phyloP scores from a whole-genome alignment of 257 asterid genomes.

The Fraxinus cuspidata region DNA sequence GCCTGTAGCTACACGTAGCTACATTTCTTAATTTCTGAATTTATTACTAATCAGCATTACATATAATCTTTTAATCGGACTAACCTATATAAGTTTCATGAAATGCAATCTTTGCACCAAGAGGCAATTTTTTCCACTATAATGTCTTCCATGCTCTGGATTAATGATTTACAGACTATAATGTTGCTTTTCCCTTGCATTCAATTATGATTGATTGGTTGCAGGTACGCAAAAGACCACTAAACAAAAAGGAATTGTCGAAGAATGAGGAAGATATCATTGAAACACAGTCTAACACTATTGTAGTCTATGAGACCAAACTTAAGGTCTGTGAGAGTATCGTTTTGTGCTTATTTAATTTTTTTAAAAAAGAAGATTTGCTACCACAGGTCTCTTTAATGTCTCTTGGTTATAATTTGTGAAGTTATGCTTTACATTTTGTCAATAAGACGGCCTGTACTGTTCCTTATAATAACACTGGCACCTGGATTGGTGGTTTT shows the following conservation, averaged over 20 bases:
- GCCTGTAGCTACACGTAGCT: not conserved
- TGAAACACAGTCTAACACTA: conserved; percentile 45
- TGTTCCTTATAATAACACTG: not conserved
- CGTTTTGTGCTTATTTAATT: not conserved
- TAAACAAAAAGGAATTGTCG: conserved; percentile 56
- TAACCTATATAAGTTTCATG: not conserved
- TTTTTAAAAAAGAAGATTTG: not conserved
- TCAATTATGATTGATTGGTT: not conserved
- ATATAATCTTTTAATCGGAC: conserved; percentile 3
- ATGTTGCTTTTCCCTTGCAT: conserved; percentile 11
- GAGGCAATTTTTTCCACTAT: conserved; percentile 10
- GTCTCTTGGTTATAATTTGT: not conserved
- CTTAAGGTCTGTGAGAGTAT: conserved; percentile 41
- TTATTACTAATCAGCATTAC: not conserved
- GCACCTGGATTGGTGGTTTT: not conserved
- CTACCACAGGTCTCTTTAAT: not conserved
- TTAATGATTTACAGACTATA: not conserved
- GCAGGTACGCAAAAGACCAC: conserved; percentile 63
- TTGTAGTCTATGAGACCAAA: conserved; percentile 56
- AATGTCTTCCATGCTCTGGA: conserved; percentile 11
- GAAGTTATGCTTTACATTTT: conserved; percentile 20
- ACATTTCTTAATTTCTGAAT: not conserved
- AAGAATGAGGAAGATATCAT: conserved; percentile 60
- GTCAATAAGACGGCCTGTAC: not conserved
- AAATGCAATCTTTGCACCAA: conserved; percentile 5